Evolutionary conservation across 164 flowering plant species (phyloP), one percentile per base, ranked within the genome.

Genomic region (Litsea cubeba): DNA sequence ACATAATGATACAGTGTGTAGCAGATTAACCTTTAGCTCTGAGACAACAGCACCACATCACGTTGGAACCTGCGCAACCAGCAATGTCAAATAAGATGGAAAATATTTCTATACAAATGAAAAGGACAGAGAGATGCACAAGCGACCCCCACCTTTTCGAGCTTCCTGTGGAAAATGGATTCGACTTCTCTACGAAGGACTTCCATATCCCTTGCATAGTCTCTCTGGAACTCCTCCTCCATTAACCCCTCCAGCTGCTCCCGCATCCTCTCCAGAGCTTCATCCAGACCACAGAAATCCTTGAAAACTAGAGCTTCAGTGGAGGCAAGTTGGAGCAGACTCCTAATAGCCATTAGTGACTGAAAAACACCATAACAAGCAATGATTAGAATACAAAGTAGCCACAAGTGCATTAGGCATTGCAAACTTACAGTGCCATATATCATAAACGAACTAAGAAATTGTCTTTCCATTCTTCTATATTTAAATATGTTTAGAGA

Each of bases 141-240:
- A 54, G n/a, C 20, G n/a, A 54, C 20, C 60, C n/a, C 60, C 78
- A 83, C 91, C 84, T 86, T 79, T 66, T 82, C 88, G 62, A 91
- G 84, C 82, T 88, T 92, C 73, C 67, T 64, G 58, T 69, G 83
- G 79, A 84, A 95, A 76, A 85, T 65, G 15, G 35, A 73, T 73
- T 91, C 90, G 77, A 95, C 97, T 81, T 95, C 95, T 69, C 69
- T 80, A 3, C 94, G 82, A 15, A 95, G 92, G 75, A 49, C 77
- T 84, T 93, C 99, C 72, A 95, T 72, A 51, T 90, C 97, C 70
- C 75, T 66, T 1, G 79, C 90, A 76, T 85, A 90, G 57, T 90
- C 97, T 71, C 78, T 84, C 25, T 71, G 80, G 76, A 74, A 3
- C 68, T 90, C 93, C 11, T 88, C 92, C 50, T 57, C 71, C 85